Evolutionary conservation across 352 stramenopile species (phyloP).

Genomic region (Phytophthora meadii): DNA sequence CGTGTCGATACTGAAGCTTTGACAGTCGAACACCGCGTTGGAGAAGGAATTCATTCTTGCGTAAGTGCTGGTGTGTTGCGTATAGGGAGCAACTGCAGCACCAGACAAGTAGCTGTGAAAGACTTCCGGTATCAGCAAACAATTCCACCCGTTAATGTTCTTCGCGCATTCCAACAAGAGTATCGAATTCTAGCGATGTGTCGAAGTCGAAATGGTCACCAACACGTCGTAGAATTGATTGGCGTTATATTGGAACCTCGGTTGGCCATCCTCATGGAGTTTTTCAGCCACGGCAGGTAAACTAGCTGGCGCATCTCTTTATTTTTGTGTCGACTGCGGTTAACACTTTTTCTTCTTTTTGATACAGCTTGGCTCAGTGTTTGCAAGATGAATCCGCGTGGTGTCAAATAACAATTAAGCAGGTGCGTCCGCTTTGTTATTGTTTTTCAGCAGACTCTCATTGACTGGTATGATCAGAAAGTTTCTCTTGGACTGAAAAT

Average conservation of each 20-base stretch:
- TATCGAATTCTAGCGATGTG: slow-evolving; percentile 36
- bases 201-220: slow-evolving; percentile 11
- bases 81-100: not conserved
- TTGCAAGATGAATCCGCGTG: slow-evolving; percentile 38
- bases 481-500: slow-evolving; percentile 39
- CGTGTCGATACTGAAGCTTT: slow-evolving; percentile 17
- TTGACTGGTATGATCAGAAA: slow-evolving; percentile 31
- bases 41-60: slow-evolving; percentile 47
- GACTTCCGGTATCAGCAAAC: slow-evolving; percentile 45
- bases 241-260: slow-evolving; percentile 38
- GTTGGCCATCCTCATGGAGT: slow-evolving; percentile 43
- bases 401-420: slow-evolving; percentile 32
- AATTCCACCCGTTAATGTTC: slow-evolving; percentile 39
- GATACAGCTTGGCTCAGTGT: slow-evolving; percentile 39
- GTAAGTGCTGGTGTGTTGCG: slow-evolving; percentile 30
- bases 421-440: slow-evolving; percentile 21
- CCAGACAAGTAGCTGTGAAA: slow-evolving; percentile 39
- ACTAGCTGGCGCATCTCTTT: not conserved
- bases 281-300: slow-evolving; percentile 40
- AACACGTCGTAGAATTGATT: slow-evolving; percentile 32
- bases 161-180: slow-evolving; percentile 45
- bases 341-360: not conserved
- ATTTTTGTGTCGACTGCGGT: not conserved
- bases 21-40: slow-evolving; percentile 24
- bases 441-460: not conserved